These are phyloP conservation scores for Pichia scutulata DNA, from an alignment of 805 yeast species.

Conservation along the genomic window DNA sequence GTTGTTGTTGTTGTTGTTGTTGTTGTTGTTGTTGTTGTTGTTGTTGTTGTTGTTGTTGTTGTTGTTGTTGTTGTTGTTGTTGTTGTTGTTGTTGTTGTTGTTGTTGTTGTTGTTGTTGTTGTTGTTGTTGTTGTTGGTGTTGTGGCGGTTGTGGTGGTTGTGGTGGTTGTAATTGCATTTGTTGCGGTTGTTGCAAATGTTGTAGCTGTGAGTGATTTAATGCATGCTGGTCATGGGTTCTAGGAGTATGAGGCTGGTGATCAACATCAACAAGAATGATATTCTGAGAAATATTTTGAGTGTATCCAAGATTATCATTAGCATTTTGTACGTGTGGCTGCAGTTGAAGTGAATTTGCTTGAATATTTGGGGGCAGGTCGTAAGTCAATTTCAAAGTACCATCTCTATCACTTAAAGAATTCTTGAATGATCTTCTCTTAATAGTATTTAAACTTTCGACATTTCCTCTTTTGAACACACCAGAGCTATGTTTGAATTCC, in stretches of 20 bases:
- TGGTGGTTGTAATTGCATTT: conserved; percentile 7
- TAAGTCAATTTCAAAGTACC: conserved; percentile 20
- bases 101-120: neutral
- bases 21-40: neutral
- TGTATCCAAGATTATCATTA: neutral
- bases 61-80: conserved; percentile 4
- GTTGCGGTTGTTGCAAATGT: conserved; percentile 1
- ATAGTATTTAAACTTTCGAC: conserved; percentile 63
- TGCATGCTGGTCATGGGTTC: neutral
- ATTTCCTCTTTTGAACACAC: conserved; percentile 75
- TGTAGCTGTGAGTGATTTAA: neutral
- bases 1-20: neutral
- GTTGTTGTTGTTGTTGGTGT: neutral
- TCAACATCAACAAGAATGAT: neutral
- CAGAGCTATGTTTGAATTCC: conserved; percentile 87
- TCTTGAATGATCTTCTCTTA: conserved; percentile 58
- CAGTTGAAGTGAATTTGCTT: neutral
- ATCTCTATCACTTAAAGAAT: conserved; percentile 24
- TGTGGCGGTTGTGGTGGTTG: neutral
- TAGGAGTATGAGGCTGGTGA: neutral
- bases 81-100: conserved; percentile 6
- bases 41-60: conserved; percentile 12
- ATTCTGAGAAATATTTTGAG: neutral
- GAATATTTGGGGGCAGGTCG: conserved; percentile 5
- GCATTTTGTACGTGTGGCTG: neutral